Base-by-base conservation (phyloP, 108 stramenopile genomes). In the Stephanodiscus minutulus region DNA sequence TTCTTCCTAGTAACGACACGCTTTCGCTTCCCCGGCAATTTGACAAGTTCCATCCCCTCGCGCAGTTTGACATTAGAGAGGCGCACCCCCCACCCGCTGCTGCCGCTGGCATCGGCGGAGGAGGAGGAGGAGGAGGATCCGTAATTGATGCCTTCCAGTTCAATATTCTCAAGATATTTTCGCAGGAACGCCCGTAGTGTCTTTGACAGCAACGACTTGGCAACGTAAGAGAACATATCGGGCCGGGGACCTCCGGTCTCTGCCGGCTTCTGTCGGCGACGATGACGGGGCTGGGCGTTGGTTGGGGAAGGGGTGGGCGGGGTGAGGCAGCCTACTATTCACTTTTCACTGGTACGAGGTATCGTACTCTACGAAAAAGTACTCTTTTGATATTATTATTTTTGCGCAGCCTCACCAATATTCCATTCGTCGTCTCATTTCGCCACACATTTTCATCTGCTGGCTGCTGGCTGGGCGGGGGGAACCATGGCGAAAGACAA, bases 21-120 rank as follows among this genome's bases (percentile, higher is more conserved):
- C 46, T 71, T 87, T 41, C 82, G 74, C 46, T 80, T 86, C 39
- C 91, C 91, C 0, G 91, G 91, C 62, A 93, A 64, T 44, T 82
- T 75, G 77, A 88, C 76, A 18, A 93, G 66, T 64, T 88, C 76
- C 55, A 89, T 87, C 44, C 91, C 91, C 54, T 88, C 86, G 17
- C 91, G 84, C 57, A 93, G 71, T 73, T 87, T 83, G 28, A 93
- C 91, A 77, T 93, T 93, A 35, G 79, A 87, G 7, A 93, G 70
- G 52, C 88, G 80, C 8, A 93, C 89, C 35, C 89, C 91, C 91
- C 91, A 93, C 44, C 91, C 91, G 53, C 79, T 66, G 57, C 66
- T 57, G 20, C 73, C 57, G 48, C 61, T 66, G 37, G 9, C 17
- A 44, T 48, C 43, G 27, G 21, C 36, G 18, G 49, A 15, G 15